Percentiles rank a stretch among this genome's conserved stretches.
Evolutionary conservation across 352 stramenopile genomes (phyloP).

Genomic region (Phytophthora litchii): DNA sequence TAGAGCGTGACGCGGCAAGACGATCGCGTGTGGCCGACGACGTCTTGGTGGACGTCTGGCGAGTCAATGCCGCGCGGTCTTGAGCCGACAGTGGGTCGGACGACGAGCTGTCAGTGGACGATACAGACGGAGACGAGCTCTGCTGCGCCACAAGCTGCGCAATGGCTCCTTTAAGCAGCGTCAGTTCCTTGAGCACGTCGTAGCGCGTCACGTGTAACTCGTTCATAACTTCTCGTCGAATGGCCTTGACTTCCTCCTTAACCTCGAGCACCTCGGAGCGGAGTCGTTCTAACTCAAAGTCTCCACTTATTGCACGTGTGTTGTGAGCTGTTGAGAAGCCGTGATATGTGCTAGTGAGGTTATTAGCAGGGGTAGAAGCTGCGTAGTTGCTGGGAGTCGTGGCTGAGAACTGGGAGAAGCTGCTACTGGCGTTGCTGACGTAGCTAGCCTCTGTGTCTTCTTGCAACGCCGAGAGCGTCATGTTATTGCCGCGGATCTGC

Average conservation of each 20-base stretch:
- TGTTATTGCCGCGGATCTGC: constrained; percentile 52
- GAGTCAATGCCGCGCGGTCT: constrained; percentile 51
- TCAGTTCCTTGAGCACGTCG: constrained; percentile 86
- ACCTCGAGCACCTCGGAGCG: constrained; percentile 63
- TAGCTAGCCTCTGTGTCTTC: constrained; percentile 59
- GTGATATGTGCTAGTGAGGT: constrained; percentile 15
- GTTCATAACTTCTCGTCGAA: constrained; percentile 84
- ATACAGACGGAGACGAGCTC: constrained; percentile 13
- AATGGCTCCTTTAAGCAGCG: constrained; percentile 82
- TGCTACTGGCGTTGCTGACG: constrained; percentile 44
- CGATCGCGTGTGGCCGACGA: constrained; percentile 57
- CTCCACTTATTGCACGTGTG: constrained; percentile 4
- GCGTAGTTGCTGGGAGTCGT: constrained; percentile 31
- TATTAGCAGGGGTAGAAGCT: constrained; percentile 21
- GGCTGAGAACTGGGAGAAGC: constrained; percentile 37
- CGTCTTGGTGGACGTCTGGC: constrained; percentile 51
- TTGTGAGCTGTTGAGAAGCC: constrained; percentile 11
- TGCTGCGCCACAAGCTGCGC: constrained; percentile 47
- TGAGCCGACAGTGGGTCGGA: constrained; percentile 45
- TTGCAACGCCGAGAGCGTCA: constrained; percentile 55
- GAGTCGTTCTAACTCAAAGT: constrained; percentile 44
- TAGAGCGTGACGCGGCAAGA: constrained; percentile 49
- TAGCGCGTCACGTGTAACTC: constrained; percentile 84
- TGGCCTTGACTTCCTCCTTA: constrained; percentile 66
- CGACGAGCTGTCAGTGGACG: constrained; percentile 31